A percentile compares a stretch with the other conserved stretches of the same genome.
Evolutionary conservation across 225 moss, liverwort and hornwort species (phyloP).

Genomic region (Sphagnum tenellum): DNA sequence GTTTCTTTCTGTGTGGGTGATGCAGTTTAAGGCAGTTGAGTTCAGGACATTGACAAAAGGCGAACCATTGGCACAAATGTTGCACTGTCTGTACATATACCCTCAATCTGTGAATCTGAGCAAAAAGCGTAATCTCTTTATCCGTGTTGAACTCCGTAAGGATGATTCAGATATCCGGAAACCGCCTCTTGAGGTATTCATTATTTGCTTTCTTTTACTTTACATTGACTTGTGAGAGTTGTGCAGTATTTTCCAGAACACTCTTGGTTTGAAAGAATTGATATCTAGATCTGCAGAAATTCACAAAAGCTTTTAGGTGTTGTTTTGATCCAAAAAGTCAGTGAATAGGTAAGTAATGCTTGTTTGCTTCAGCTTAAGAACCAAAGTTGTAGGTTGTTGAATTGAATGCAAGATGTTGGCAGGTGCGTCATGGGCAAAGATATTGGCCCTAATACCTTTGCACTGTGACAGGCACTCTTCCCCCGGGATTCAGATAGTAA

Average conservation of each 20-base stretch:
- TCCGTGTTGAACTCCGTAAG: conserved; percentile 80
- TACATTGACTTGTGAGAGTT: no score
- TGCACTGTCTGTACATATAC: conserved; percentile 87
- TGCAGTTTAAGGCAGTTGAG: conserved; percentile 92
- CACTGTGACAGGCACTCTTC: conserved; percentile 57
- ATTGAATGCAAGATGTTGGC: no score
- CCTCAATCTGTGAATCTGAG: conserved; percentile 80
- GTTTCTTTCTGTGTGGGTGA: conserved; percentile 8
- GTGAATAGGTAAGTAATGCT: no score
- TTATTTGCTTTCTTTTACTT: conserved; percentile 1
- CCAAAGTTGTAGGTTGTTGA: no score
- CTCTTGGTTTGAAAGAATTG: no score
- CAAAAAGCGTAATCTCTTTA: conserved; percentile 79
- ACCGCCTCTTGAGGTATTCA: conserved; percentile 66
- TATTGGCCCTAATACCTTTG: no score
- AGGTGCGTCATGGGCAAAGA: no score
- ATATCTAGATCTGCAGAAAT: no score
- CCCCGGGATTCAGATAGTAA: conserved; percentile 64
- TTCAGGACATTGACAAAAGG: conserved; percentile 65
- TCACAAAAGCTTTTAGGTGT: no score
- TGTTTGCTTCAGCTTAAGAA: no score
- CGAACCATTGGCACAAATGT: conserved; percentile 66
- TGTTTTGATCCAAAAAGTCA: no score
- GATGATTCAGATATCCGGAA: conserved; percentile 85
- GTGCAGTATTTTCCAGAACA: no score